A percentile compares a stretch with the other conserved stretches of the same genome.
Evolutionary conservation across 108 stramenopile genomes (phyloP).

Genomic region (Fragilariopsis cylindrus): DNA sequence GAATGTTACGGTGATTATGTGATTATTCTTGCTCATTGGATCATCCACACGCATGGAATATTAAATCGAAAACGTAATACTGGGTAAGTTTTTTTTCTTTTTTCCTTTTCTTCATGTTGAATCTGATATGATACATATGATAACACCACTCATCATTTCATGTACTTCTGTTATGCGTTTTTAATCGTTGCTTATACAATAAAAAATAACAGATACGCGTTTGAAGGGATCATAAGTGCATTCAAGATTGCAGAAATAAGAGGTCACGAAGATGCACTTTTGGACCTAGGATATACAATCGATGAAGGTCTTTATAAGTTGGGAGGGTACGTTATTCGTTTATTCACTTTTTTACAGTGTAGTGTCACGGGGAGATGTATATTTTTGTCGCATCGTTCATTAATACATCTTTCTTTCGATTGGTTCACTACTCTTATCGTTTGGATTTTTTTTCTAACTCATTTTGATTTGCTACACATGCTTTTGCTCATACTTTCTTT

Average conservation of each 20-base stretch:
- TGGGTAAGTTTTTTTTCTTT: neutral
- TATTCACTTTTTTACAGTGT: too few species aligned
- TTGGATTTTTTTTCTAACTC: too few species aligned
- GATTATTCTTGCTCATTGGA: conserved; percentile 26
- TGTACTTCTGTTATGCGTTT: too few species aligned
- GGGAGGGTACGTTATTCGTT: neutral
- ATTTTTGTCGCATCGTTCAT: too few species aligned
- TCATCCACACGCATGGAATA: conserved; percentile 23
- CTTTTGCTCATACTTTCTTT: too few species aligned
- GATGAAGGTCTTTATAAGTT: conserved; percentile 30
- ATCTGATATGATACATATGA: too few species aligned
- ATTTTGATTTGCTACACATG: too few species aligned
- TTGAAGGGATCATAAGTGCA: conserved; percentile 27
- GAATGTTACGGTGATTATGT: conserved; percentile 17
- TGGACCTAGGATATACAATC: conserved; percentile 9
- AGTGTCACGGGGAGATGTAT: too few species aligned
- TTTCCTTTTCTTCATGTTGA: too few species aligned
- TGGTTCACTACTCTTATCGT: too few species aligned
- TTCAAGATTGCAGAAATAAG: conserved; percentile 3
- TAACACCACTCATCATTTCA: too few species aligned
- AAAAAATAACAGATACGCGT: conserved; percentile 10
- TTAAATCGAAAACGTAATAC: conserved; percentile 18
- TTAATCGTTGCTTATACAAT: too few species aligned
- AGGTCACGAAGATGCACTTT: neutral
- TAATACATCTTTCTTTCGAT: neutral